phyloP scores from a whole-genome alignment of 2,329 filamentous ascomycete species.

The Madurella mycetomatis region DNA sequence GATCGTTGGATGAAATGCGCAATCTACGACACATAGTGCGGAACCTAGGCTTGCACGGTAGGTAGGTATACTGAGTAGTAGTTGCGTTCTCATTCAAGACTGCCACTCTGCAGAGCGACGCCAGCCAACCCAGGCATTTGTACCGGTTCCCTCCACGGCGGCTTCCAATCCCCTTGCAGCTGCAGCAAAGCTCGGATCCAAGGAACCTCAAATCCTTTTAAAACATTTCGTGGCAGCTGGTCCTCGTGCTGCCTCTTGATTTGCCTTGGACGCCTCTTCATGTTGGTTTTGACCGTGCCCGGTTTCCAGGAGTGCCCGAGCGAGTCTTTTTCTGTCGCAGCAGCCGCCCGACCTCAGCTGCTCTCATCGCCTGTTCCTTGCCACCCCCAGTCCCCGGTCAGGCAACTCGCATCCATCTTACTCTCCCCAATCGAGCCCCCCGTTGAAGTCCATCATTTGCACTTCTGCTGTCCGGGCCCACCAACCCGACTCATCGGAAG shows the following conservation, averaged over 20 bases:
- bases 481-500: background rate
- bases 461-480: background rate
- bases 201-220: background rate
- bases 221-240: background rate
- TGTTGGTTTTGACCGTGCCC: background rate
- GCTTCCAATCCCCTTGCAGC: background rate
- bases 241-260: conserved; percentile 7
- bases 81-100: no score
- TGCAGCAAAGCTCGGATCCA: background rate
- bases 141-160: background rate
- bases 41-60: no score
- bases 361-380: background rate
- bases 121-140: background rate
- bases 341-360: background rate
- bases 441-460: background rate
- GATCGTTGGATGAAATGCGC: no score
- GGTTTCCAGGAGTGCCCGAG: background rate
- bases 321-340: background rate
- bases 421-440: background rate
- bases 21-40: no score
- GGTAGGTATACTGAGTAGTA: no score
- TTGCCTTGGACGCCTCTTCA: background rate
- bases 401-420: no score
- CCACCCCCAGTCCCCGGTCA: no score
- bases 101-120: background rate